Evolutionary conservation across 2,329 filamentous ascomycete genomes (phyloP), one percentile per base, ranked within the genome.

Genomic region (Trichoderma sp.): DNA sequence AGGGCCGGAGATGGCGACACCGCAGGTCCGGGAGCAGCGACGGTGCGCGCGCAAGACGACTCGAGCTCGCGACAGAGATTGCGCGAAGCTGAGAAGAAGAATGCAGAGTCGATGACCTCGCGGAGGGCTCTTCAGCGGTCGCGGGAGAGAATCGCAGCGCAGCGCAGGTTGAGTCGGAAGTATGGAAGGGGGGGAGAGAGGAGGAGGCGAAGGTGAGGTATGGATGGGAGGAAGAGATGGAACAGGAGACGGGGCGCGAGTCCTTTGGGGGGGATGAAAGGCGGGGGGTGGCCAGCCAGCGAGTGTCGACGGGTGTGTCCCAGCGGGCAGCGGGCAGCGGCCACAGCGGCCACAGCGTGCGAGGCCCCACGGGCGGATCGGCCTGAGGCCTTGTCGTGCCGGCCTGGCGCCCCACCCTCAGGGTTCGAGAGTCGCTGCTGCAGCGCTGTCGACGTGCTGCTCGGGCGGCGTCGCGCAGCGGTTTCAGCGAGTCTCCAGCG

Each of bases 281-380:
- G 58, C 58, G 65, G 65, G 60, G 61, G 65, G 64, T 64, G 61
- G 58, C 65, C 34, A 39, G 34, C 34, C 34, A 39, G 61, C 54
- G 30, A 52, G 45, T 28, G 51, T n/a, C 34, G 34, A 39, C 34
- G 34, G 34, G 48, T 43, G 65, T 45, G 64, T 43, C 39, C 28
- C 57, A 64, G 44, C 45, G 62, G 62, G 52, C 39, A 65, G 63
- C 63, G 64, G 64, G 21, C 64, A 65, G 64, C 64, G 65, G 60
- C 66, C 66, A 59, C 64, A 67, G 66, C 64, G 48, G 60, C 66
- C 66, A 59, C 64, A 67, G 66, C 64, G 48, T 56, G 47, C 41
- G 65, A 63, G 50, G 65, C 65, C 65, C 65, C 57, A 68, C 68
- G 67, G 67, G 68, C 64, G 68, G 64, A 69, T 69, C 68, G 68